Evolutionary conservation across 352 stramenopile genomes (phyloP), one percentile per base, ranked within the genome.

Genomic region (Phytopythium delawarense): DNA sequence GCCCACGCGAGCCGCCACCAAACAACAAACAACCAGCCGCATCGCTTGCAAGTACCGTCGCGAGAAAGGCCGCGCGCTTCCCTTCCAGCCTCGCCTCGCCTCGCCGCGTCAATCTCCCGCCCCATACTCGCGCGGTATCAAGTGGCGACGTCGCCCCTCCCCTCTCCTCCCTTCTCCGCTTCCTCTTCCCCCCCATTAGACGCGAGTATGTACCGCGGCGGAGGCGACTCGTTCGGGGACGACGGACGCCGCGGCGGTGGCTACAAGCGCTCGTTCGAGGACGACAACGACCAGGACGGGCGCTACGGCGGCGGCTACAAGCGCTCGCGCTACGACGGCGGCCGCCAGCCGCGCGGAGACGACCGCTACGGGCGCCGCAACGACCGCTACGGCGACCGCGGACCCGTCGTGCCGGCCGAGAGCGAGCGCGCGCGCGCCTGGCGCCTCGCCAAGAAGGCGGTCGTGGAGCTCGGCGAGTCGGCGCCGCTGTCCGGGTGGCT

Each of bases 371-470:
- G 70, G 21, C 60, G 62, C 25, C 61, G 60, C 25, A 62, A 70
- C 18, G 72, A 72, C 20, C 66, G 69, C 56, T 72, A 70, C 60
- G 63, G 59, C 46, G 68, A 71, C 23, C 20, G 35, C 25, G 37
- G 54, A 8, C 12, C 32, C 4, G 51, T 59, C 9, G 49, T 62
- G 5, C 54, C 61, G 6, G 69, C 66, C 37, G 84, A 93, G 64
- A 91, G 79, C 65, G 81, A 93, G 51, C 69, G 77, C 44, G 81
- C 79, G 42, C 79, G 84, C 15, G 67, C 78, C 28, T 93, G 84
- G 84, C 81, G 84, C 8, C 61, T 93, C 50, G 71, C 79, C 34
- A 91, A 91, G 63, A 91, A 94, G 64, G 75, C 70, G 25, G 65
- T 92, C 48, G 70, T 94, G 40, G 81, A 92, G 63, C 71, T 92